Evolutionary conservation across 108 stramenopile genomes (phyloP).

Genomic region (Discostella pseudostelligera): DNA sequence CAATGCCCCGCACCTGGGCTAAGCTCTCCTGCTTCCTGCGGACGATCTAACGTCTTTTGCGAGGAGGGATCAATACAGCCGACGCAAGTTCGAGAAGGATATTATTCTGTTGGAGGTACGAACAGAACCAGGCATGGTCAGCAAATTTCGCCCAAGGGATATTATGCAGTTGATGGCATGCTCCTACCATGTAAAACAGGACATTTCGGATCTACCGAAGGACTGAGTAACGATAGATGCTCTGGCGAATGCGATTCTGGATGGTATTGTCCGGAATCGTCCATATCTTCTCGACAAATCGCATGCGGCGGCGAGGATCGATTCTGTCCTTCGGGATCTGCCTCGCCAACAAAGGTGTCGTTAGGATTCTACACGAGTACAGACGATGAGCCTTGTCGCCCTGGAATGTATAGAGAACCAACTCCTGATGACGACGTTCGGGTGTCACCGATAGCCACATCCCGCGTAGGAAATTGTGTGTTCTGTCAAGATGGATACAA

Average conservation of each 20-base stretch:
- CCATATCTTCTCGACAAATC: conserved; percentile 13
- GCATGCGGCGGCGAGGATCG: conserved; percentile 31
- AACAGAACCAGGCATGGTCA: conserved; percentile 15
- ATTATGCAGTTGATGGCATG: conserved; percentile 31
- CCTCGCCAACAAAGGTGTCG: conserved; percentile 18
- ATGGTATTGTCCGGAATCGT: conserved; percentile 5
- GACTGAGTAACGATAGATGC: conserved; percentile 25
- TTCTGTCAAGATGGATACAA: conserved; percentile 30
- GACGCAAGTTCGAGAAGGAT: conserved; percentile 17
- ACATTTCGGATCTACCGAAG: conserved; percentile 29
- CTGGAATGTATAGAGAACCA: conserved; percentile 29
- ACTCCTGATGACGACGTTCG: not conserved
- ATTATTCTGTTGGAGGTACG: conserved; percentile 27
- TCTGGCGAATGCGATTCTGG: conserved; percentile 23
- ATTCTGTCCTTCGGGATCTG: conserved; percentile 34
- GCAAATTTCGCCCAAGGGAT: conserved; percentile 15
- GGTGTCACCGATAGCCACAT: conserved; percentile 16
- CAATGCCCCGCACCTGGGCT: conserved; percentile 27
- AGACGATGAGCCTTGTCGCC: conserved; percentile 32
- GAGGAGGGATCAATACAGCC: conserved; percentile 29
- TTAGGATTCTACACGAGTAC: conserved; percentile 33
- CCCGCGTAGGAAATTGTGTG: conserved; percentile 17
- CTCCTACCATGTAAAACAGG: conserved; percentile 25
- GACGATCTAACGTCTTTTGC: conserved; percentile 25
- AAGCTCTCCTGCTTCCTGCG: conserved; percentile 23